phyloP scores from a whole-genome alignment of 305 asterid species.

The Fraxinus sp. region DNA sequence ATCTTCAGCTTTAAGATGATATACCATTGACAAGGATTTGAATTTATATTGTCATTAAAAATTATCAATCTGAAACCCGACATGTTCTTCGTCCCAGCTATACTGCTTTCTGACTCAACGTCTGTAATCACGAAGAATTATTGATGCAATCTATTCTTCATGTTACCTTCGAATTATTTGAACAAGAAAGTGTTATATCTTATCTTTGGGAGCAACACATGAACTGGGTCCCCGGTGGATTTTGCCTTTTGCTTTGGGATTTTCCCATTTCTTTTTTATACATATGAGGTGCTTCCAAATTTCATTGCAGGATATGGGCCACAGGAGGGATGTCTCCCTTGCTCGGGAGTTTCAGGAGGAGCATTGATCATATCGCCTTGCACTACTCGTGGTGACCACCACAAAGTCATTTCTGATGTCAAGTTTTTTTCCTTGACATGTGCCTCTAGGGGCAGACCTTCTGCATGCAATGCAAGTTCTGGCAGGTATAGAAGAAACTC shows the following conservation, averaged over 20 bases:
- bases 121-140: not conserved
- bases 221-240: not conserved
- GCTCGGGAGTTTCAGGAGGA: slow-evolving; percentile 59
- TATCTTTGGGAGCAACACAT: not conserved
- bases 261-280: not conserved
- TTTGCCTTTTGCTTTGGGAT: not conserved
- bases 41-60: not conserved
- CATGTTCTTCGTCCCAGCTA: not conserved
- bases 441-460: slow-evolving; percentile 37
- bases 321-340: slow-evolving; percentile 54
- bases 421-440: slow-evolving; percentile 41
- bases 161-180: not conserved
- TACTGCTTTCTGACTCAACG: not conserved
- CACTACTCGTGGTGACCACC: slow-evolving; percentile 38
- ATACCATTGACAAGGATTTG: not conserved
- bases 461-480: slow-evolving; percentile 56
- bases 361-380: slow-evolving; percentile 41
- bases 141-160: not conserved
- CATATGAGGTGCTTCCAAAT: slow-evolving; percentile 1
- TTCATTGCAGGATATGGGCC: slow-evolving; percentile 58
- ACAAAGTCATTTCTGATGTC: slow-evolving; percentile 36
- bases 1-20: not conserved
- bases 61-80: not conserved
- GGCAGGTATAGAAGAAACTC: slow-evolving; percentile 63
- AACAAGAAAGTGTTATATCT: not conserved